Percentiles rank a stretch among this genome's conserved stretches.
These are phyloP conservation scores for Fusarium continuum DNA, from an alignment of 2,329 filamentous ascomycete genomes.

Conservation along the genomic window DNA sequence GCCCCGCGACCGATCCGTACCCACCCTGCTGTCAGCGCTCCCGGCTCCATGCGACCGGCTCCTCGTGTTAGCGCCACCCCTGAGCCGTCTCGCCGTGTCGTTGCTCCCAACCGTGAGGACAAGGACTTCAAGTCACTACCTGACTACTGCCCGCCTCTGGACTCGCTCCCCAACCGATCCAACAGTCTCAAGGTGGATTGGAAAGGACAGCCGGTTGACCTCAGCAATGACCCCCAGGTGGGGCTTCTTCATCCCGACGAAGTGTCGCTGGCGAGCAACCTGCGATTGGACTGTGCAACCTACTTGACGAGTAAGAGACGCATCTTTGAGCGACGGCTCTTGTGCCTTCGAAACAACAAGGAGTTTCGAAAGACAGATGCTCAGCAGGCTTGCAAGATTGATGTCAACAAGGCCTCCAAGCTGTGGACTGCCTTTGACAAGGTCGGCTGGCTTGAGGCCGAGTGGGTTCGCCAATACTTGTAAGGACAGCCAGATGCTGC, in stretches of 20 bases:
- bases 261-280: slow-evolving; percentile 75
- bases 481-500: slow-evolving; percentile 28
- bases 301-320: slow-evolving; percentile 94
- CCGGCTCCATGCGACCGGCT: slow-evolving; percentile 43
- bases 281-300: slow-evolving; percentile 85
- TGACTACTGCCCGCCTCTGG: slow-evolving; percentile 76
- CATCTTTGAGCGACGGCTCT: slow-evolving; percentile 82
- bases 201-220: slow-evolving; percentile 82
- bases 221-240: slow-evolving; percentile 75
- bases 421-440: slow-evolving; percentile 89
- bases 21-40: slow-evolving; percentile 35
- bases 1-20: slow-evolving; percentile 50
- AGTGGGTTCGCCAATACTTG: slow-evolving; percentile 53
- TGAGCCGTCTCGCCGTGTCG: slow-evolving; percentile 60
- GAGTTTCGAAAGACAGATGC: slow-evolving; percentile 95
- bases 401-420: slow-evolving; percentile 96
- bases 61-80: slow-evolving; percentile 57
- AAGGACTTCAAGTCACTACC: slow-evolving; percentile 78
- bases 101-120: slow-evolving; percentile 79
- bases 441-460: slow-evolving; percentile 79
- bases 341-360: slow-evolving; percentile 73
- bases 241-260: slow-evolving; percentile 82
- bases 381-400: slow-evolving; percentile 96
- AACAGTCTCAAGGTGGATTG: slow-evolving; percentile 86
- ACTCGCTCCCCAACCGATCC: slow-evolving; percentile 70